phyloP scores from a whole-genome alignment of 2,329 filamentous ascomycete genomes.

The Coniochaeta pulveracea region DNA sequence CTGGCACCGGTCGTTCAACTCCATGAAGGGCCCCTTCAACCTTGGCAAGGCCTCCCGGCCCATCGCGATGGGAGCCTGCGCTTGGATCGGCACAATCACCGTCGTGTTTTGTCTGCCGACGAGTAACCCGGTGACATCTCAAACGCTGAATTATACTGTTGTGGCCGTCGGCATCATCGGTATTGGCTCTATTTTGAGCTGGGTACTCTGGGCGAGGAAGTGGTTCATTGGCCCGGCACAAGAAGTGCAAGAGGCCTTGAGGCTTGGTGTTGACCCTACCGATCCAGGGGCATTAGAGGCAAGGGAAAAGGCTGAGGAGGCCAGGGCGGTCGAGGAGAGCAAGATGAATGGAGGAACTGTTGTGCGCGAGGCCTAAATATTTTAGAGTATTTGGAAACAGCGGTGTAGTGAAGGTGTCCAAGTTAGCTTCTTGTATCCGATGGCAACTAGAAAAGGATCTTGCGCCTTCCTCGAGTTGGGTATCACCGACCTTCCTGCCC shows the following conservation, averaged over 20 bases:
- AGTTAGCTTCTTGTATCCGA: too few relatives aligned
- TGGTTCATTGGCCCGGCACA: slow-evolving; percentile 47
- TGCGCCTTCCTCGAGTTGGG: too few relatives aligned
- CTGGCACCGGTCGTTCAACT: slow-evolving; percentile 34
- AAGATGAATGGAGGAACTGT: slow-evolving; percentile 1
- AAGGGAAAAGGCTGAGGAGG: slow-evolving; percentile 14
- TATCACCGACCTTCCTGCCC: too few relatives aligned
- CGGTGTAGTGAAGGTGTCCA: too few relatives aligned
- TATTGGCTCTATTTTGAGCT: slow-evolving; percentile 31
- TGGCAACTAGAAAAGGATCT: too few relatives aligned
- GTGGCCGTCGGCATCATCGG: slow-evolving; percentile 47
- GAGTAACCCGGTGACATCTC: slow-evolving; percentile 39
- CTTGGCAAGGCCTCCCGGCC: slow-evolving; percentile 31
- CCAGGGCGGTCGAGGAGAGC: not conserved
- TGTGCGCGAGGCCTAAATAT: too few relatives aligned
- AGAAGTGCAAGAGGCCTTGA: slow-evolving; percentile 38
- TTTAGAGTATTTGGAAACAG: too few relatives aligned
- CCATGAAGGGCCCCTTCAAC: slow-evolving; percentile 44
- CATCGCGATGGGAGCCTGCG: slow-evolving; percentile 32
- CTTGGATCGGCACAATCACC: slow-evolving; percentile 43
- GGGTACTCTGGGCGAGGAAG: slow-evolving; percentile 38
- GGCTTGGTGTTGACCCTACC: slow-evolving; percentile 32
- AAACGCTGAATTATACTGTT: slow-evolving; percentile 48
- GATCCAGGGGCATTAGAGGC: slow-evolving; percentile 31
- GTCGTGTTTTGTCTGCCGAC: slow-evolving; percentile 47